Evolutionary conservation across 2,329 filamentous ascomycete genomes (phyloP), one percentile per base, ranked within the genome.

Genomic region (Truncatella angustata): DNA sequence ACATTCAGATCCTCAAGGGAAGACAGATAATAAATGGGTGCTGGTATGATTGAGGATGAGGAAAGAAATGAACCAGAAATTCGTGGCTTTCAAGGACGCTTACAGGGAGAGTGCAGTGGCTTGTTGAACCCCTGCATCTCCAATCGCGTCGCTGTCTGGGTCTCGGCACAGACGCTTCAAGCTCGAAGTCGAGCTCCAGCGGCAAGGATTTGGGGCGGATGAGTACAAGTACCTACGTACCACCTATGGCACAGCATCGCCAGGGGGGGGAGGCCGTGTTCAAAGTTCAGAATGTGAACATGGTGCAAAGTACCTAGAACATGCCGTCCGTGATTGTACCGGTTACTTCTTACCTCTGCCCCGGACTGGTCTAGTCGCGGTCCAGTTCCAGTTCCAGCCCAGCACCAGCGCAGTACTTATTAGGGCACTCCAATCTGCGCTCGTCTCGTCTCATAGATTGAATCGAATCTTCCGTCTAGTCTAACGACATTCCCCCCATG

Each of bases 401-500:
- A 39, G 10, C 16, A 23, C 20, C 18, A n/a, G 21, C 21, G 21
- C 40, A 44, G 40, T 24, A 44, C 21, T 40, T 21, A 9, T 30
- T n/a, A n/a, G 36, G n/a, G 36, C 28, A 34, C 28, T 47, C 44
- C 44, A 34, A 32, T 47, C 44, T 47, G n/a, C 18, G 11, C 32
- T 39, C 46, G 46, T 47, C 37, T 40, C n/a, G 40, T 28, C 37
- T 40, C 37, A 21, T 40, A 18, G 18, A 21, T 40, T 18, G 24
- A 21, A 24, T 44, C 36, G 35, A 50, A 42, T 50, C 47, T 50
- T 34, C 47, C 47, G 36, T 23, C 30, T 28, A 14, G 30, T 28
- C 43, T 23, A 49, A 34, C 45, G 35, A 37, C 23, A 24, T 26
- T 50, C 49, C 39, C 37, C 37, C 49, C 49, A 51, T 51, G 49